Base-by-base conservation (phyloP, 495 filamentous ascomycete genomes). In the Cercophora sp. region DNA sequence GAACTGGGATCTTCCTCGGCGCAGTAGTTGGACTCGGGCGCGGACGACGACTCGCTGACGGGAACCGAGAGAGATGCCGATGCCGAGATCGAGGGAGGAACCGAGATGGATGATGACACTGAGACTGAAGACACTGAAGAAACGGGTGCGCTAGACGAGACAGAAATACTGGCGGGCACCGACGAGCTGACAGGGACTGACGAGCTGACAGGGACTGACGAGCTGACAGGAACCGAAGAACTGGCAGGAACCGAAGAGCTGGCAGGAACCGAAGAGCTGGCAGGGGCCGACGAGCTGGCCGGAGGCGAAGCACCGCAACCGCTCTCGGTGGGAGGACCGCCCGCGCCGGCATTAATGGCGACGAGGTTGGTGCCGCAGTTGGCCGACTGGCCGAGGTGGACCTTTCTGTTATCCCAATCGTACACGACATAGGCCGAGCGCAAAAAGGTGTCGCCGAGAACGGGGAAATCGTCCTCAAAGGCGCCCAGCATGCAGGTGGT, bases 361-460 rank as follows among this genome's bases (percentile, higher is more conserved):
- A 65, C 60, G 4, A 68, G 54, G 9, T 63, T 46, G 24, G 51
- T 46, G 3, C 65, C 65, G 56, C 62, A 68, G 44, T 65, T 49
- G 0, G 25, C 57, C 20, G 62, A 63, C 60, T 90, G 88, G 10
- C 87, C 93, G 19, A 98, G 66, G n/a, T 81, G 86, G 51, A 96
- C 87, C 67, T 90, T 75, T 62, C 91, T 85, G 69, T 94, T 96
- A 23, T 77, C 78, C 6, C 94, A 74, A 59, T 97, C 92, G 64
- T 92, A 97, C 0, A 97, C 93, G n/a, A 94, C 88, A 59, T 96
- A 98, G 0, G 91, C 89, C 15, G 85, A 86, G 52, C 93, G 83
- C 8, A 98, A 74, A 73, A 96, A 96, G 1, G 92, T 96, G 64
- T 96, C 92, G n/a, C 93, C 93, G 23, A 98, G 75, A 11, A 95